Evolutionary conservation across 2,329 filamentous ascomycete genomes (phyloP).

Genomic region (Gaeumannomyces sp.): DNA sequence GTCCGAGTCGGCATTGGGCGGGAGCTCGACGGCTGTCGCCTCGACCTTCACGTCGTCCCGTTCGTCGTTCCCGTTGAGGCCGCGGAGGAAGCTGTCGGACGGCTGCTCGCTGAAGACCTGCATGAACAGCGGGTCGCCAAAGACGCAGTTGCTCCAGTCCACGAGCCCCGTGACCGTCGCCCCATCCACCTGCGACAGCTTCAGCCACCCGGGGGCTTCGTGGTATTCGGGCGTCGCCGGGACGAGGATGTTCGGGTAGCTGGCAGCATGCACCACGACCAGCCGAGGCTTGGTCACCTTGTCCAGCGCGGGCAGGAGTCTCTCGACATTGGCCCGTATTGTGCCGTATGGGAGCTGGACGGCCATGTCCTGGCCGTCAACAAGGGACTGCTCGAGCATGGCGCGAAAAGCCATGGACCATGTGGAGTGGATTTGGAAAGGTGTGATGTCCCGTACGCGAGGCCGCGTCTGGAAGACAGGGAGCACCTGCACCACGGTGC

Average conservation of each 20-base stretch:
- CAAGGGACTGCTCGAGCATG: slow-evolving; percentile 48
- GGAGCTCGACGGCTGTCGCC: neutral
- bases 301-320: slow-evolving; percentile 44
- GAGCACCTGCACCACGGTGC: slow-evolving; percentile 35
- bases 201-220: neutral
- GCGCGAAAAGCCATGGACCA: slow-evolving; percentile 54
- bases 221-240: too few species aligned
- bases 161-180: slow-evolving; percentile 40
- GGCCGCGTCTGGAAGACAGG: slow-evolving; percentile 8
- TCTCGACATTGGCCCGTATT: slow-evolving; percentile 45
- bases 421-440: slow-evolving; percentile 13
- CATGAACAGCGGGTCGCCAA: slow-evolving; percentile 53
- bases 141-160: slow-evolving; percentile 53
- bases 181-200: neutral
- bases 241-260: slow-evolving; percentile 45
- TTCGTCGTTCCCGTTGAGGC: slow-evolving; percentile 31
- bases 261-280: slow-evolving; percentile 47
- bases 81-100: slow-evolving; percentile 38
- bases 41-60: neutral
- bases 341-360: slow-evolving; percentile 51
- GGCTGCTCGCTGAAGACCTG: slow-evolving; percentile 40
- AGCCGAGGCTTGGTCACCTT: slow-evolving; percentile 44
- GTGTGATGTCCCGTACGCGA: neutral
- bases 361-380: slow-evolving; percentile 55
- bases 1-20: neutral